A percentile compares a stretch with the other conserved stretches of the same genome.
Conservation (phyloP, 2,329 filamentous ascomycete species). For the Penicillium crustosum region DNA sequence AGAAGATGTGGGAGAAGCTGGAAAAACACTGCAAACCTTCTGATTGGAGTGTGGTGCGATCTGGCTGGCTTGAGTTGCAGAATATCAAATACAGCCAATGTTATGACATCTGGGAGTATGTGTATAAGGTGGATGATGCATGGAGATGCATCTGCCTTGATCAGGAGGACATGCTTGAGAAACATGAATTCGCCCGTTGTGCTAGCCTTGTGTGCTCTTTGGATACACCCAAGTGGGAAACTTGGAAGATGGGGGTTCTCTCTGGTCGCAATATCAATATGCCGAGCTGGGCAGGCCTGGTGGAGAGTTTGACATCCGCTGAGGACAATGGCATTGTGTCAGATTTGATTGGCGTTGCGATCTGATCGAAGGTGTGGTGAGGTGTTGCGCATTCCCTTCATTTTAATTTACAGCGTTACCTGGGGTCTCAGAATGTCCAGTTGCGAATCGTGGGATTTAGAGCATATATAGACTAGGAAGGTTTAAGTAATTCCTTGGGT, state of each 20-base stretch:
- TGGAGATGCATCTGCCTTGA: conserved; percentile 7
- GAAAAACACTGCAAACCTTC: conserved; percentile 8
- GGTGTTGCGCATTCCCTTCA: no score
- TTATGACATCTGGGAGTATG: conserved; percentile 1
- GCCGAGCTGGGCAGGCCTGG: neutral
- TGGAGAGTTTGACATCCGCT: neutral
- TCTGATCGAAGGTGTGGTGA: neutral
- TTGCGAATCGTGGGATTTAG: no score
- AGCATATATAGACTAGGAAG: no score
- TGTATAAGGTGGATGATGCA: conserved; percentile 5
- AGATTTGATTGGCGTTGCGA: conserved; percentile 1
- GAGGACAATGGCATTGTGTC: conserved; percentile 1
- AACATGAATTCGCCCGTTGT: conserved; percentile 4
- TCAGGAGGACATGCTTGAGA: neutral
- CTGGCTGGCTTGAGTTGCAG: conserved; percentile 6
- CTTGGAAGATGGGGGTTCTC: conserved; percentile 4
- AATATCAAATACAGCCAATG: conserved; percentile 6
- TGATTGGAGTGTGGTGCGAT: conserved; percentile 1
- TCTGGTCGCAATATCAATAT: neutral
- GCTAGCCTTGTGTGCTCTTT: conserved; percentile 1
- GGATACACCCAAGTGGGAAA: conserved; percentile 6
- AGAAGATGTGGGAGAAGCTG: conserved; percentile 6
- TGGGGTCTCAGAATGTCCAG: no score
- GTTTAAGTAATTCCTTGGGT: no score
- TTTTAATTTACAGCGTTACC: no score